These are phyloP conservation scores for Chaetomiaceae sp. DNA, from an alignment of 2,329 filamentous ascomycete genomes.

Conservation along the genomic window DNA sequence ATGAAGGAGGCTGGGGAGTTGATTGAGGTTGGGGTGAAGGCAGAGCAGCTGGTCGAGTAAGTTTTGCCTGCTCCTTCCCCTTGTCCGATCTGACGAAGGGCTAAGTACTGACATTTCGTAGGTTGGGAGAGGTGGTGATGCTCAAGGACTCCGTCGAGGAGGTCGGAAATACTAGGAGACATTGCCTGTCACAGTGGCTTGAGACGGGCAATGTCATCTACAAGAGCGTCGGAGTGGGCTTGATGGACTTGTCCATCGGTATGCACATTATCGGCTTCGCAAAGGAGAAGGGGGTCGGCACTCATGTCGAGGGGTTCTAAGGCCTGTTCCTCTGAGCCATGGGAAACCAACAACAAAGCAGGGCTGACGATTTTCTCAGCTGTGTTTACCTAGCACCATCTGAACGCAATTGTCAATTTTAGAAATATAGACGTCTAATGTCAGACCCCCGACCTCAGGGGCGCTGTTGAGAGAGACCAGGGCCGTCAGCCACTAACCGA, in stretches of 20 bases:
- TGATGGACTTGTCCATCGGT: conserved; percentile 64
- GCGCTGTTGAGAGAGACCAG: too few species aligned
- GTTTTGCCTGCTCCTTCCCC: conserved; percentile 26
- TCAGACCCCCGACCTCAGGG: too few species aligned
- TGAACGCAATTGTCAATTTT: too few species aligned
- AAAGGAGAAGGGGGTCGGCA: conserved; percentile 50
- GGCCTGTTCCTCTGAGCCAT: not conserved
- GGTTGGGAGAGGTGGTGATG: conserved; percentile 73
- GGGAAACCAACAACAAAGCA: too few species aligned
- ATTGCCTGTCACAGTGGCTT: conserved; percentile 53
- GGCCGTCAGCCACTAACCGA: too few species aligned
- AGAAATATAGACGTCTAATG: too few species aligned
- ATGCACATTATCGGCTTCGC: conserved; percentile 55
- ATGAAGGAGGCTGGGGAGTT: conserved; percentile 83
- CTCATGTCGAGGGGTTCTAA: conserved; percentile 49
- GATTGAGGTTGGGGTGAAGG: conserved; percentile 68
- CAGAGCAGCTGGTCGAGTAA: conserved; percentile 75
- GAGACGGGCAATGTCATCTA: conserved; percentile 62
- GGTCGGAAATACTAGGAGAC: conserved; percentile 11
- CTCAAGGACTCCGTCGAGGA: conserved; percentile 30
- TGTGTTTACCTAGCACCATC: too few species aligned
- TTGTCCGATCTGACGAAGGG: not conserved
- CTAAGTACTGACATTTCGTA: conserved; percentile 25
- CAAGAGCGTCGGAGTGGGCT: conserved; percentile 62
- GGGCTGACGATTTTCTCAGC: too few species aligned